phyloP scores from a whole-genome alignment of 2,329 filamentous ascomycete genomes.

The Scedosporium boydii region DNA sequence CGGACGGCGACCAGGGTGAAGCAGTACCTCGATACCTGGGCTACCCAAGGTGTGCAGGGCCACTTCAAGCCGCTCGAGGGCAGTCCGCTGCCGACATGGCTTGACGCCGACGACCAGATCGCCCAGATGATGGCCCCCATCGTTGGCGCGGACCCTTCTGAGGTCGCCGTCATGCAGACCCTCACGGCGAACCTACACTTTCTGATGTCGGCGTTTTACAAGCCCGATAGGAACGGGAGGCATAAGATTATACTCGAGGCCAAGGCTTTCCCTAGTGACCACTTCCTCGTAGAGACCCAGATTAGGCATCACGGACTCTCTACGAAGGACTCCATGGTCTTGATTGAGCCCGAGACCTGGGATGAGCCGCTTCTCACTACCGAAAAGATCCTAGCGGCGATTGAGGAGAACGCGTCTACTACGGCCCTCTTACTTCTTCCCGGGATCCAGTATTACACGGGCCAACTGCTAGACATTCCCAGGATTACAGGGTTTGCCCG shows the following conservation, averaged over 20 bases:
- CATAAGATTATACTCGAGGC: conserved; percentile 75
- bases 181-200: conserved; percentile 71
- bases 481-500: conserved; percentile 71
- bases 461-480: conserved; percentile 77
- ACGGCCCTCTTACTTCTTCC: conserved; percentile 73
- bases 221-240: conserved; percentile 41
- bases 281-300: conserved; percentile 75
- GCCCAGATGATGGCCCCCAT: conserved; percentile 56
- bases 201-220: conserved; percentile 73
- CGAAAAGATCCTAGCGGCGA: conserved; percentile 59
- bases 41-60: conserved; percentile 67
- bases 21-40: conserved; percentile 68
- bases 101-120: conserved; percentile 62
- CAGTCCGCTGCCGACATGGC: conserved; percentile 58
- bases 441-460: conserved; percentile 86
- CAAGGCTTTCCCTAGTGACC: conserved; percentile 78
- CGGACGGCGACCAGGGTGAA: conserved; percentile 47
- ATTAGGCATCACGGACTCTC: conserved; percentile 58
- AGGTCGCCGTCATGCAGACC: conserved; percentile 77
- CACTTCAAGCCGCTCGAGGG: conserved; percentile 64
- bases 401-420: conserved; percentile 63
- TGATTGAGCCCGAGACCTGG: conserved; percentile 48
- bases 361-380: conserved; percentile 55
- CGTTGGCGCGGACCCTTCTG: conserved; percentile 58
- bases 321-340: conserved; percentile 56